Percentiles rank a stretch among this genome's conserved stretches.
These are phyloP conservation scores for Otatea glauca DNA, from an alignment of 176 grass and related monocot species.

Conservation along the genomic window DNA sequence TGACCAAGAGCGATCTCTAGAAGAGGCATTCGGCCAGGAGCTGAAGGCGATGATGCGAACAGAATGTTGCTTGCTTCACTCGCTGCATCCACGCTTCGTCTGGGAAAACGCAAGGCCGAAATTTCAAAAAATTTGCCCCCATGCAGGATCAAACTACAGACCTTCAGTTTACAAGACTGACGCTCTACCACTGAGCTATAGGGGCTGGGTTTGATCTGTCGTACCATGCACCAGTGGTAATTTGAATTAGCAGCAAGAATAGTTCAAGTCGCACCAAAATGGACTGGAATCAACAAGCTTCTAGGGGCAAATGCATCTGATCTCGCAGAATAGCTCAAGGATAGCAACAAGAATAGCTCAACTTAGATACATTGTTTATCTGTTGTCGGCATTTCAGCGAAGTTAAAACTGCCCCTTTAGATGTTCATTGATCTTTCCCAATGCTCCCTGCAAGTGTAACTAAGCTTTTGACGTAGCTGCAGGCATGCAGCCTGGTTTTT, in stretches of 20 bases:
- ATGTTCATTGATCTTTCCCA: background rate
- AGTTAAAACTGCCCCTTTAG: background rate
- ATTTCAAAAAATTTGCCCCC: background rate
- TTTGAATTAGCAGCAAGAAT: background rate
- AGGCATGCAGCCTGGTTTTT: background rate
- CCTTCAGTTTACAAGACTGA: conserved; percentile 99
- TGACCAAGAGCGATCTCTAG: too few relatives aligned
- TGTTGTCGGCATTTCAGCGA: too few relatives aligned
- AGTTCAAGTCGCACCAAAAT: background rate
- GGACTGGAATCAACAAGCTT: background rate
- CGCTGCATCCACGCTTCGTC: background rate
- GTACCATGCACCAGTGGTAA: background rate
- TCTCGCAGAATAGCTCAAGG: background rate
- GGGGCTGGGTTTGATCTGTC: background rate
- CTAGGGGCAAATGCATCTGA: background rate
- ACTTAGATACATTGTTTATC: background rate
- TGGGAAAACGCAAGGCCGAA: too few relatives aligned
- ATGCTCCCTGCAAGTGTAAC: background rate
- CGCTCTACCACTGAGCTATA: conserved; percentile 99
- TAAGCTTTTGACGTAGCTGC: background rate
- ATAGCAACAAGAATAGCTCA: background rate
- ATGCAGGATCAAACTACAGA: conserved; percentile 56
- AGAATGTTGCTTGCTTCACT: background rate
- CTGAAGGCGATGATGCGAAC: background rate
- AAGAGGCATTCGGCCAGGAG: background rate